Conservation (phyloP, 2,329 filamentous ascomycete genomes). For the Thyridium curvatum region DNA sequence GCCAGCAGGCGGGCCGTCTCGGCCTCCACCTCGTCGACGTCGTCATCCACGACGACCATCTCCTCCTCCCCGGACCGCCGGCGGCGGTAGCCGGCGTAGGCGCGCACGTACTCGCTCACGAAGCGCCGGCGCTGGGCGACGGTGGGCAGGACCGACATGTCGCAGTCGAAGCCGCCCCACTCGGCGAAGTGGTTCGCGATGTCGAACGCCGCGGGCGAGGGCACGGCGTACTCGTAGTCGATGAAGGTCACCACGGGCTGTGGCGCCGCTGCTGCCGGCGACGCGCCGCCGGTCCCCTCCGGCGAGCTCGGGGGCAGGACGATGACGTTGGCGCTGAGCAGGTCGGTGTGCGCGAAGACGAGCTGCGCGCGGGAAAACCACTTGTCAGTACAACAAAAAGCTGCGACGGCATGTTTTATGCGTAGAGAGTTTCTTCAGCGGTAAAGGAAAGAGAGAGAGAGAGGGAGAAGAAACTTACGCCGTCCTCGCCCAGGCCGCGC, state of each 20-base stretch:
- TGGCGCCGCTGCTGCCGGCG: constrained; percentile 16
- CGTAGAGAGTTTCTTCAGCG: no score
- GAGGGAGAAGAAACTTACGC: constrained; percentile 58
- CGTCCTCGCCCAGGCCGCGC: constrained; percentile 68
- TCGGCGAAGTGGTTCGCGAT: constrained; percentile 97
- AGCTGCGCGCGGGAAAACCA: constrained; percentile 59
- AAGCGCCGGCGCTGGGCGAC: constrained; percentile 71
- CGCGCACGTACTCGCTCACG: constrained; percentile 72
- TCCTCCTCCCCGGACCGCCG: not conserved
- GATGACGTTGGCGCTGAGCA: constrained; percentile 95
- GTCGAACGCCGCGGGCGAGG: constrained; percentile 91
- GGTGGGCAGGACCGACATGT: constrained; percentile 77
- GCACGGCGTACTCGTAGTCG: constrained; percentile 96
- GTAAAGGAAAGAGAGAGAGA: no score
- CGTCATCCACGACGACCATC: constrained; percentile 11
- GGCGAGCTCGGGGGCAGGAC: constrained; percentile 48
- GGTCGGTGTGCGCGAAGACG: constrained; percentile 91
- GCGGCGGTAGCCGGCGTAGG: constrained; percentile 57
- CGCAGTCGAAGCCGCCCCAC: constrained; percentile 96
- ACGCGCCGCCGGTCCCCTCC: not conserved
- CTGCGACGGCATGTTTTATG: no score
- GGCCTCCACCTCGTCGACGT: constrained; percentile 43
- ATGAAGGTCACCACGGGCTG: constrained; percentile 71
- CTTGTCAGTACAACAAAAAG: no score
- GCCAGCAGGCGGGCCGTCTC: constrained; percentile 64